These are phyloP conservation scores for Sistotremastrum niveocremeum DNA, from an alignment of 768 basidiomycete species.

Conservation along the genomic window DNA sequence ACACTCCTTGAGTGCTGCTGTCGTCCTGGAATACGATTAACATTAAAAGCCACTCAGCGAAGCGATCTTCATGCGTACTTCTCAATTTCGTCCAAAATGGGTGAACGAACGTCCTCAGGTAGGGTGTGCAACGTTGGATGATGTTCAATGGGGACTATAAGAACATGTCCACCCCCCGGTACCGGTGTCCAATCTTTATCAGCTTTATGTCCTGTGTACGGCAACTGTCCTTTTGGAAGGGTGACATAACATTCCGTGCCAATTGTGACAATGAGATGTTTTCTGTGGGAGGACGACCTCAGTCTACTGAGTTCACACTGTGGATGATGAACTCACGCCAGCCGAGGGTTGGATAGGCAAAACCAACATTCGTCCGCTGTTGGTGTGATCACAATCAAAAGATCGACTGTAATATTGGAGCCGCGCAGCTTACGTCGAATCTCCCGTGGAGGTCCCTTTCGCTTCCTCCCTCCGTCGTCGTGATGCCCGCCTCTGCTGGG, in stretches of 20 bases:
- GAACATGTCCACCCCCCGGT: slow-evolving; percentile 91
- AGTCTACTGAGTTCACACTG: background rate
- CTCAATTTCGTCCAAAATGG: slow-evolving; percentile 72
- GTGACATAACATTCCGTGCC: slow-evolving; percentile 91
- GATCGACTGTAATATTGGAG: background rate
- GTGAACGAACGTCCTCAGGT: slow-evolving; percentile 57
- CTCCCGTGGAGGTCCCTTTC: slow-evolving; percentile 51
- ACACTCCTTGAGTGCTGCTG: slow-evolving; percentile 39
- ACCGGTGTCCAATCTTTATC: slow-evolving; percentile 28
- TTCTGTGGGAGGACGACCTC: slow-evolving; percentile 30
- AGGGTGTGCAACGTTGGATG: slow-evolving; percentile 80
- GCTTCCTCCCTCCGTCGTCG: slow-evolving; percentile 21
- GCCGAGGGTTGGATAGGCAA: slow-evolving; percentile 86
- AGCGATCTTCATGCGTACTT: slow-evolving; percentile 30
- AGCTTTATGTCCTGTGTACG: slow-evolving; percentile 53
- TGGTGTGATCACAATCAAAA: background rate
- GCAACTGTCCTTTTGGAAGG: slow-evolving; percentile 90
- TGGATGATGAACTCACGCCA: slow-evolving; percentile 44
- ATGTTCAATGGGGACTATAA: slow-evolving; percentile 89
- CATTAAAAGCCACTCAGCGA: background rate
- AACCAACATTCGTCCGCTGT: slow-evolving; percentile 96
- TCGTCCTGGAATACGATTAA: too few species aligned
- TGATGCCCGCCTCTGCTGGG: slow-evolving; percentile 11
- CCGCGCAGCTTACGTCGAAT: slow-evolving; percentile 51
- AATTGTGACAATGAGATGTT: slow-evolving; percentile 91